Evolutionary conservation across 169 alveolate species (phyloP).

Genomic region (Eimeria necatrix): DNA sequence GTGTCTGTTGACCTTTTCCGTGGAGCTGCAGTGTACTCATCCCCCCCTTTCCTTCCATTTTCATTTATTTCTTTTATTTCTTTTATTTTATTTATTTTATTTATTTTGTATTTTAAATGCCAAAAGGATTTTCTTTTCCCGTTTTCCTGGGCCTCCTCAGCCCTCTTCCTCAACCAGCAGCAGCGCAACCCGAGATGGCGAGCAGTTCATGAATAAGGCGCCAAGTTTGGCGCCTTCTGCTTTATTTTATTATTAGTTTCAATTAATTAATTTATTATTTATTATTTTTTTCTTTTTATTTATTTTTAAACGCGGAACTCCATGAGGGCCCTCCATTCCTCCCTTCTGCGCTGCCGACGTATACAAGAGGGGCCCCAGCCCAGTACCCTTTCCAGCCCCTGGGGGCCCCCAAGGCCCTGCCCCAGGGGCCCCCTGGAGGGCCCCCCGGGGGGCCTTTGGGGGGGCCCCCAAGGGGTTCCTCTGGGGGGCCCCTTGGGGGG

Average conservation of each 20-base stretch:
- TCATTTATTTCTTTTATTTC: not conserved
- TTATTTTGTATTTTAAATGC: not conserved
- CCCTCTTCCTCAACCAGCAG: too few species aligned
- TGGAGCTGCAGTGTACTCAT: not conserved
- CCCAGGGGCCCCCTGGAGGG: not conserved
- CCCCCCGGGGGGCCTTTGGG: not conserved
- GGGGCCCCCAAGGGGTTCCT: not conserved
- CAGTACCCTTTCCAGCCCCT: too few species aligned
- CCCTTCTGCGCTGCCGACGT: not conserved
- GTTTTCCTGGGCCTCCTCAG: too few species aligned
- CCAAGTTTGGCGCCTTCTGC: not conserved
- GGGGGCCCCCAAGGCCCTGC: not conserved
- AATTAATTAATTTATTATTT: not conserved
- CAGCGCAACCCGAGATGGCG: too few species aligned
- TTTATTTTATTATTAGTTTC: not conserved
- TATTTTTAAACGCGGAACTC: not conserved
- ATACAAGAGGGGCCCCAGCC: not conserved
- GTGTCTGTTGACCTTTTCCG: not conserved
- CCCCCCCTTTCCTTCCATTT: not conserved
- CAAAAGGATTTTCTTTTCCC: not conserved
- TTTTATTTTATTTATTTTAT: not conserved
- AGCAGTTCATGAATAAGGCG: not conserved
- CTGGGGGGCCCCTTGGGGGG: not conserved
- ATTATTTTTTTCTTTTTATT: not conserved
- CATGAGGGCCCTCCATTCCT: not conserved